Evolutionary conservation across 2,329 filamentous ascomycete species (phyloP), one percentile per base, ranked within the genome.

Genomic region (Trichoderma sp.): DNA sequence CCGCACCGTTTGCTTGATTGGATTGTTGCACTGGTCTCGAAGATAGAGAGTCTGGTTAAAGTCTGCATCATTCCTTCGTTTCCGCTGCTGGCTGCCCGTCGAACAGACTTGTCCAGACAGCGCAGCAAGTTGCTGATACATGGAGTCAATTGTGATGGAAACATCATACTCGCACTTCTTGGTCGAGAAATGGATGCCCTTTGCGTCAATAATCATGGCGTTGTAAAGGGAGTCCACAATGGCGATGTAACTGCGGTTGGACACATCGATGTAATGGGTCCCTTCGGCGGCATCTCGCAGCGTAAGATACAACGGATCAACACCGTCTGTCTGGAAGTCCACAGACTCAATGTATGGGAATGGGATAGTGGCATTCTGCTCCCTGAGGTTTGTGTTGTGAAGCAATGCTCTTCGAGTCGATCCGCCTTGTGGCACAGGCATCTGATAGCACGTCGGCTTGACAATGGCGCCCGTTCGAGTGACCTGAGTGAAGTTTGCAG

Each of bases 341-440:
- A 81, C 74, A 0, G 80, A 77, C 59, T 81, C 78, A 4, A 81
- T 76, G 56, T 79, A 81, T 0, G 79, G 79, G 26, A 76, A 74
- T 0, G 79, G 78, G 6, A 80, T 76, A 0, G 76, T 74, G 18
- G 73, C 69, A 34, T 80, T 79, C 2, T 70, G 69, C 58, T 77
- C 76, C 11, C 70, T 75, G 7, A 76, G 68, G 6, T 75, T 75
- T 16, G 73, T 71, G 54, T 78, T 80, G 55, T 77, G 76, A n/a
- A 81, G 59, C 5, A 76, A 65, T 0, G 77, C 74, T 46, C 79
- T 71, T 26, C 75, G 66, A 14, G 73, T 64, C 11, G 72, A 61
- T 5, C 74, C 74, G 34, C 70, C 71, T n/a, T 71, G 65, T 24
- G 74, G 71, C 8, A 59, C 68, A 0, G 77, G 73, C 24, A 79